phyloP scores from a whole-genome alignment of 441 rosid genomes.

The Euphorbia celastroides region DNA sequence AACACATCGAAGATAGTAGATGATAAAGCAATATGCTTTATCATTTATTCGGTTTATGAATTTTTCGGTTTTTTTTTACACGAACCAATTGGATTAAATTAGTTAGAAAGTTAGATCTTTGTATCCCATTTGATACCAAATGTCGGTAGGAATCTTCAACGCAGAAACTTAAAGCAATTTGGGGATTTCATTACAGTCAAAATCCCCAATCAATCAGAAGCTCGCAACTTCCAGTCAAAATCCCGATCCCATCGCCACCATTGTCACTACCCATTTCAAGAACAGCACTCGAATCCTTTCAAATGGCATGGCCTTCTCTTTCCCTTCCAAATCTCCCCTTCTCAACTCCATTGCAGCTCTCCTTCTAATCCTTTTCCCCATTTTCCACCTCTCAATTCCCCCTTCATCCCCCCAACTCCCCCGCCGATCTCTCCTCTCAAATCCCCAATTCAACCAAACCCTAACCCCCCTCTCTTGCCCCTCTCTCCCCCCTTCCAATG shows the following conservation, averaged over 20 bases:
- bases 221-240: not conserved
- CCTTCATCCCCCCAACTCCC: constrained; percentile 19
- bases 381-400: constrained; percentile 32
- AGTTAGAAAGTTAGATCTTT: too few relatives aligned
- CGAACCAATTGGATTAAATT: too few relatives aligned
- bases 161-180: not conserved
- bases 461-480: constrained; percentile 26
- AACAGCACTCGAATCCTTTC: constrained; percentile 18
- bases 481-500: constrained; percentile 32
- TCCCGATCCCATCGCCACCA: not conserved
- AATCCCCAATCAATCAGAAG: too few relatives aligned
- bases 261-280: not conserved
- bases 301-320: constrained; percentile 57
- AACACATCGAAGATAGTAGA: too few relatives aligned
- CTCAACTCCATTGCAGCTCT: constrained; percentile 24
- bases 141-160: too few relatives aligned
- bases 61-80: too few relatives aligned
- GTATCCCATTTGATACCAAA: too few relatives aligned
- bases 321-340: constrained; percentile 19
- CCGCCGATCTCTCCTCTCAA: constrained; percentile 35
- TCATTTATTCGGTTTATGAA: too few relatives aligned
- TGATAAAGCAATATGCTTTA: too few relatives aligned
- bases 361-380: constrained; percentile 39
- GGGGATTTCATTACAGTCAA: not conserved
- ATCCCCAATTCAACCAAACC: constrained; percentile 14